Evolutionary conservation across 768 basidiomycete species (phyloP).

Genomic region (Russula brevipes): DNA sequence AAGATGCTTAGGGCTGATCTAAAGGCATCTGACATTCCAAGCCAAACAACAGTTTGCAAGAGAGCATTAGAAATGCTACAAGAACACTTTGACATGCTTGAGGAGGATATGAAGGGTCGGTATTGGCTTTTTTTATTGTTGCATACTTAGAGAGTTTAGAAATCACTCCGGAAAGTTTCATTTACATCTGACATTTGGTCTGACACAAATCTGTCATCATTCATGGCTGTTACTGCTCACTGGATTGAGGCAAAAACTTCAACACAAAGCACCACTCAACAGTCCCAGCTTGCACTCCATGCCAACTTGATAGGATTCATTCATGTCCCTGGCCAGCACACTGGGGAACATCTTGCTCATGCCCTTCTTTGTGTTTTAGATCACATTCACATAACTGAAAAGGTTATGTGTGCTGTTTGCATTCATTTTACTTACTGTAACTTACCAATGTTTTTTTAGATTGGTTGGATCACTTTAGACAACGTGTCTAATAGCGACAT

Average conservation of each 20-base stretch:
- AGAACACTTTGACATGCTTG: not conserved
- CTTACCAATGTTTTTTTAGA: constrained; percentile 25
- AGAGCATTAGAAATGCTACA: not conserved
- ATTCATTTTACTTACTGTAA: not conserved
- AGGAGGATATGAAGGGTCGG: not conserved
- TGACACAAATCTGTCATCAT: not conserved
- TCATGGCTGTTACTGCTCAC: constrained; percentile 26
- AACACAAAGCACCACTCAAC: not conserved
- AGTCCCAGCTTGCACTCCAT: constrained; percentile 22
- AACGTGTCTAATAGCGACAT: constrained; percentile 30
- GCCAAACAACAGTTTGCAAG: not conserved
- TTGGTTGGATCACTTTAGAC: constrained; percentile 37
- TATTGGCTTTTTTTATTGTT: not conserved
- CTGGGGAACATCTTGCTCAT: constrained; percentile 36
- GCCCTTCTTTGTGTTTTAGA: constrained; percentile 34
- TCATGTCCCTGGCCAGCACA: constrained; percentile 35
- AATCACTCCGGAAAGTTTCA: not conserved
- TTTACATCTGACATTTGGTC: not conserved
- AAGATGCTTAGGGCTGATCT: not conserved
- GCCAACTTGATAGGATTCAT: constrained; percentile 37
- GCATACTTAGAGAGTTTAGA: not conserved
- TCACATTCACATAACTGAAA: constrained; percentile 27
- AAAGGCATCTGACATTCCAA: not conserved
- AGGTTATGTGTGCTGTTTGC: constrained; percentile 25
- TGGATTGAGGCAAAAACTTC: constrained; percentile 32